Evolutionary conservation across 164 flowering plant species (phyloP).

Genomic region (Akebia trifoliata): DNA sequence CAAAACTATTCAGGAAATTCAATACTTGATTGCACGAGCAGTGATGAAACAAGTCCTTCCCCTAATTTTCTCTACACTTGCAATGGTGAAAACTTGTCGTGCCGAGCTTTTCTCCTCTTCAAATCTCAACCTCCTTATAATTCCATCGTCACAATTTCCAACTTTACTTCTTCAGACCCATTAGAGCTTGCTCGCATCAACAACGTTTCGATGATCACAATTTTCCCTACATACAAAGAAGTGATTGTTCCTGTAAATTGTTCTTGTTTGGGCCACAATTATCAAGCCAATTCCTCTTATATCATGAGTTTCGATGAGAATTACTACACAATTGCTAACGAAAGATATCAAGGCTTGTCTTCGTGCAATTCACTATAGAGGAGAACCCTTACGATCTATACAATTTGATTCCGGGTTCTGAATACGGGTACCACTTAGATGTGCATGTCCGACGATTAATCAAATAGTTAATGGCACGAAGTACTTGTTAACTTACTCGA

Average conservation of each 20-base stretch:
- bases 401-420: slow-evolving; percentile 18
- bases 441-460: slow-evolving; percentile 61
- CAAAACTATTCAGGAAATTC: slow-evolving; percentile 38
- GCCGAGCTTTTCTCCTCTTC: slow-evolving; percentile 43
- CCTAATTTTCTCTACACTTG: slow-evolving; percentile 38
- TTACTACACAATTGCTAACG: slow-evolving; percentile 31
- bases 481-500: slow-evolving; percentile 43
- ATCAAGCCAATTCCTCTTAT: slow-evolving; percentile 40
- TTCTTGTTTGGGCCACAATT: slow-evolving; percentile 42
- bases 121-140: slow-evolving; percentile 35
- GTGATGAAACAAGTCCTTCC: slow-evolving; percentile 13
- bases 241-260: slow-evolving; percentile 51
- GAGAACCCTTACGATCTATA: slow-evolving; percentile 19
- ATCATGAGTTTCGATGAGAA: slow-evolving; percentile 12
- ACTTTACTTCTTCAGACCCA: slow-evolving; percentile 31
- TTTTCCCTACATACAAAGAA: slow-evolving; percentile 26
- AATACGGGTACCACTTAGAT: slow-evolving; percentile 48
- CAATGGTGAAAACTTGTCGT: slow-evolving; percentile 25
- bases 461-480: slow-evolving; percentile 39
- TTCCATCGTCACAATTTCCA: slow-evolving; percentile 36
- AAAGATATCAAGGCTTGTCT: slow-evolving; percentile 40
- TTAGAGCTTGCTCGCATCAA: slow-evolving; percentile 34
- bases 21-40: slow-evolving; percentile 19
- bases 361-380: slow-evolving; percentile 30
- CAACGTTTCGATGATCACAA: slow-evolving; percentile 17